A percentile compares a stretch with the other conserved stretches of the same genome.
phyloP scores from a whole-genome alignment of 306 rosid species.

The Ceratonia siliqua region DNA sequence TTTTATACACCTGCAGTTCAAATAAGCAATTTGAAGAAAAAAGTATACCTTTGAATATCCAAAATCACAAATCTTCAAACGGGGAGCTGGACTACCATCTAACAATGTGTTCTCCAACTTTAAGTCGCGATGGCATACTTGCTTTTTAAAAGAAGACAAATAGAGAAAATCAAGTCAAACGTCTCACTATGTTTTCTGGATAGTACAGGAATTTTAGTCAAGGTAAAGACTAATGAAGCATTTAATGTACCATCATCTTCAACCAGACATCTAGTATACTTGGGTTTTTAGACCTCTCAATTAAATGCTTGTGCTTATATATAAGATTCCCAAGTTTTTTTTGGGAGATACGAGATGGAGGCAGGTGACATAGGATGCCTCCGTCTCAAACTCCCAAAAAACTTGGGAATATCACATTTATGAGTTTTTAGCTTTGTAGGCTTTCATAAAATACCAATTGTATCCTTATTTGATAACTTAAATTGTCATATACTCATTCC shows the following conservation, averaged over 20 bases:
- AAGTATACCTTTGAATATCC: constrained; percentile 87
- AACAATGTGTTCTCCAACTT: constrained; percentile 91
- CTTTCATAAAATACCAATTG: neutral
- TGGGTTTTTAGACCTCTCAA: neutral
- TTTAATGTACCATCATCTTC: neutral
- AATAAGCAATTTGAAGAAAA: neutral
- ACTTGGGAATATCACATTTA: neutral
- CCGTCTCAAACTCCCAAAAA: neutral
- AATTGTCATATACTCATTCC: neutral
- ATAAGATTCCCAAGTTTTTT: too few relatives aligned
- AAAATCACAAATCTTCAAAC: constrained; percentile 89
- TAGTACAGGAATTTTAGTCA: neutral
- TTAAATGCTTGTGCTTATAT: neutral
- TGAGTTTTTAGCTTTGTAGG: neutral
- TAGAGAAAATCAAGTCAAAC: constrained; percentile 25
- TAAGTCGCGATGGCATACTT: constrained; percentile 96
- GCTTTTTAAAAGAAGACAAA: constrained; percentile 52
- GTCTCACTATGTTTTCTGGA: constrained; percentile 2
- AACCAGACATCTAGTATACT: neutral
- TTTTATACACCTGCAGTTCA: neutral
- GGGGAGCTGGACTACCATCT: constrained; percentile 97
- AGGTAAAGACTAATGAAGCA: constrained; percentile 2
- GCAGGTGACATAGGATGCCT: neutral
- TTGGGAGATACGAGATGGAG: too few relatives aligned
- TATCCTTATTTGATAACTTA: neutral